These are phyloP conservation scores for Pisolithus thermaeus DNA, from an alignment of 1,284 basidiomycete genomes.

Conservation along the genomic window DNA sequence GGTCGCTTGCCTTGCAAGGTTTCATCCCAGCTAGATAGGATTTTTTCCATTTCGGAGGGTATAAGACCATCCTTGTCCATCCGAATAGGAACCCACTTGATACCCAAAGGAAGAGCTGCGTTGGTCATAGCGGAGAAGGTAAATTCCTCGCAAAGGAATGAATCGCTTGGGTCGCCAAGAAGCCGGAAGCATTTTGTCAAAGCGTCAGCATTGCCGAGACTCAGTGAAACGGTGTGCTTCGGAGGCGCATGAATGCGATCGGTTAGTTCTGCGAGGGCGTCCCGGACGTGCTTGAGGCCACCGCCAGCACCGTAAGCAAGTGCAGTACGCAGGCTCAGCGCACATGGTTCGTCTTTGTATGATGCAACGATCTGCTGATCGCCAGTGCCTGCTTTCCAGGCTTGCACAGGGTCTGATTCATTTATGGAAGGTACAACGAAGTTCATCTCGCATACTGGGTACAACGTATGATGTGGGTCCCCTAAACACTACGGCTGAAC, in stretches of 20 bases:
- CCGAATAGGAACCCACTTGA: slow-evolving; percentile 40
- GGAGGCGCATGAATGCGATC: slow-evolving; percentile 28
- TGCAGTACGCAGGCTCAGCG: slow-evolving; percentile 25
- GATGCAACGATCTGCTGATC: slow-evolving; percentile 25
- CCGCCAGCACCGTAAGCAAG: slow-evolving; percentile 25
- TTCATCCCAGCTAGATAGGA: slow-evolving; percentile 46
- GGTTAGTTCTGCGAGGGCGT: slow-evolving; percentile 25
- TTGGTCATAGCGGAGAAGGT: slow-evolving; percentile 40
- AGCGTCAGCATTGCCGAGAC: slow-evolving; percentile 32
- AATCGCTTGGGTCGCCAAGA: slow-evolving; percentile 47
- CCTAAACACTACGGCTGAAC: slow-evolving; percentile 13
- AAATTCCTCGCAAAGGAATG: slow-evolving; percentile 47
- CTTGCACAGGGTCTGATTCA: slow-evolving; percentile 23
- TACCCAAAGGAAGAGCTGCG: slow-evolving; percentile 35
- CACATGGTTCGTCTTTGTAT: slow-evolving; percentile 23
- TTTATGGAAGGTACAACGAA: slow-evolving; percentile 27
- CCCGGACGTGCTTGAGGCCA: slow-evolving; percentile 26
- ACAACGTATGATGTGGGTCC: slow-evolving; percentile 25
- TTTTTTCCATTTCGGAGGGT: slow-evolving; percentile 43
- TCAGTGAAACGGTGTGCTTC: slow-evolving; percentile 26
- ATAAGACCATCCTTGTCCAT: slow-evolving; percentile 53
- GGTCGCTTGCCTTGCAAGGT: slow-evolving; percentile 28
- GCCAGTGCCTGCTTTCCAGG: slow-evolving; percentile 21
- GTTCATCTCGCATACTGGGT: slow-evolving; percentile 26
- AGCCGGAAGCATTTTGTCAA: slow-evolving; percentile 35